These are phyloP conservation scores for Pseudomonodictys pantanalensis DNA, from an alignment of 495 filamentous ascomycete species.

Conservation along the genomic window DNA sequence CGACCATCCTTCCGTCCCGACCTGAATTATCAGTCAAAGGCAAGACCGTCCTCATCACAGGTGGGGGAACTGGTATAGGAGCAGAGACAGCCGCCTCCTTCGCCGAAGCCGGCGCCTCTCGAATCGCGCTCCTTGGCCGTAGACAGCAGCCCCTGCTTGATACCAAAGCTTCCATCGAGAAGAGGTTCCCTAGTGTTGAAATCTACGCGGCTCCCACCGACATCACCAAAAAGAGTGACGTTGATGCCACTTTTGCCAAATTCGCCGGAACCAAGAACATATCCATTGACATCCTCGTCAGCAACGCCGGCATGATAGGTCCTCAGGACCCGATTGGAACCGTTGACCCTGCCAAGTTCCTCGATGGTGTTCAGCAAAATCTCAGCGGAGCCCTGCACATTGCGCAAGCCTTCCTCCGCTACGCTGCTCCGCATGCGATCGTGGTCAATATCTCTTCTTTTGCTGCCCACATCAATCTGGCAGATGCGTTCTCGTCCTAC, in stretches of 20 bases:
- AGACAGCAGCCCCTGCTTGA: constrained; percentile 37
- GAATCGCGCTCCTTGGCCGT: constrained; percentile 34
- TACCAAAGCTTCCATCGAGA: constrained; percentile 36
- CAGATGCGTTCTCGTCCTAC: constrained; percentile 40
- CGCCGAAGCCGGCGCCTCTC: constrained; percentile 24
- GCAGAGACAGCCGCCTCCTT: constrained; percentile 19
- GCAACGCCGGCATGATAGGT: constrained; percentile 30
- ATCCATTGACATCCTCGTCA: constrained; percentile 24
- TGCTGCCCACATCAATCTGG: constrained; percentile 44
- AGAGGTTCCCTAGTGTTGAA: constrained; percentile 28
- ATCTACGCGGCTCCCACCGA: constrained; percentile 42
- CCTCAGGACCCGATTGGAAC: constrained; percentile 33
- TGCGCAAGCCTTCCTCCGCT: constrained; percentile 45
- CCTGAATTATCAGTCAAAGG: constrained; percentile 27
- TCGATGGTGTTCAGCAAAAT: constrained; percentile 41
- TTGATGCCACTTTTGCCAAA: constrained; percentile 43
- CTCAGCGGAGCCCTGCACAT: constrained; percentile 42
- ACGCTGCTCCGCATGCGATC: constrained; percentile 41
- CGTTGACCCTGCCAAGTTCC: constrained; percentile 36
- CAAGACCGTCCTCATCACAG: constrained; percentile 27
- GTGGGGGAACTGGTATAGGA: constrained; percentile 27
- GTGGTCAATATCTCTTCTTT: constrained; percentile 43
- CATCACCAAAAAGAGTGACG: constrained; percentile 44
- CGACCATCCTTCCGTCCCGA: constrained; percentile 18
- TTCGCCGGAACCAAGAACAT: constrained; percentile 38